Conservation (phyloP, 2,329 filamentous ascomycete genomes). For the Alternaria triticina region DNA sequence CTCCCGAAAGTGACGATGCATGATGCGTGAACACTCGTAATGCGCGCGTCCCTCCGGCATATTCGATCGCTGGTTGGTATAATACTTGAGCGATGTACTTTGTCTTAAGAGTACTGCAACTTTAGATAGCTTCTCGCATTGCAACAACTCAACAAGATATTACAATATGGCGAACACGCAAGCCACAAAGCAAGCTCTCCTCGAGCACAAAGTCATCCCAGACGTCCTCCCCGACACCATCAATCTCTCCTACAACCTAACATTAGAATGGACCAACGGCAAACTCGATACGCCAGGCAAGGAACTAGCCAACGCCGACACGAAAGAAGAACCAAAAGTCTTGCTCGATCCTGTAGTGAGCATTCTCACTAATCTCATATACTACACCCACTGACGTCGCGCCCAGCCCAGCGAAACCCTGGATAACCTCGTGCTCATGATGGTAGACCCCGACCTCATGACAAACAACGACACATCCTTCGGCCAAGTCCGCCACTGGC, state of each 20-base stretch:
- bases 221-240: conserved; percentile 20
- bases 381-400: background rate
- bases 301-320: conserved; percentile 22
- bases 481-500: conserved; percentile 33
- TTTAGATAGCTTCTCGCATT: too few species aligned
- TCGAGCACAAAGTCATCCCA: conserved; percentile 24
- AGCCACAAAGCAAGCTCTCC: conserved; percentile 9
- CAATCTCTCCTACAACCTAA: conserved; percentile 18
- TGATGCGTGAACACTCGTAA: background rate
- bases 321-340: conserved; percentile 24
- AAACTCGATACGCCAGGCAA: conserved; percentile 19
- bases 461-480: conserved; percentile 29
- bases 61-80: background rate
- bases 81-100: background rate
- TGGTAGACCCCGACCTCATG: conserved; percentile 32
- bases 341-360: conserved; percentile 17
- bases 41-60: background rate
- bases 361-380: rapidly evolving
- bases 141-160: background rate
- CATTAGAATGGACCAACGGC: conserved; percentile 19
- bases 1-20: background rate
- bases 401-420: conserved; percentile 16
- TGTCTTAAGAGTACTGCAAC: background rate
- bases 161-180: conserved; percentile 9
- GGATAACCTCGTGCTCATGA: conserved; percentile 23